Base-by-base conservation (phyloP, 441 rosid genomes). In the Eruca vesicaria region DNA sequence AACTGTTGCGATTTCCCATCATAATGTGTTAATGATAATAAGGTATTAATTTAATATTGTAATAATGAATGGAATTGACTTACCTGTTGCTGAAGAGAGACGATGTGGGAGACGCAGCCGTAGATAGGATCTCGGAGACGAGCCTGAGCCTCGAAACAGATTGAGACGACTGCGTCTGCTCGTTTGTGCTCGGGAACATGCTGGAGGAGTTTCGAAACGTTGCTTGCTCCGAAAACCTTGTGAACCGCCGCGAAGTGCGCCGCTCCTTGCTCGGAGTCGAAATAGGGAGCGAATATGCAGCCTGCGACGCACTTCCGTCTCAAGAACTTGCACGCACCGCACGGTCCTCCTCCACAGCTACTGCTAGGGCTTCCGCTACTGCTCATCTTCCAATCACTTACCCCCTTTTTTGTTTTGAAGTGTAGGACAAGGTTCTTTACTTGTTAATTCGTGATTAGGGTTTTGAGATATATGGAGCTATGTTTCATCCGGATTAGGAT, bases 1-100 rank as follows among this genome's bases (percentile, higher is more conserved):
- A 68, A 75, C 63, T 48, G 68, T 36, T 75, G 63, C 69, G n/a
- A 52, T 55, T 69, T 53, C 35, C 33, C 63, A 75, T 59, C 20
- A 64, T 10, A 52, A 9, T 66, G 9, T 59, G 57, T 14, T 73
- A 16, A 26, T 68, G 11, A 56, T 38, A 3, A 62, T 12, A 50
- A 8, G 18, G 9, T 36, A 29, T 6, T 35, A 62, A 19, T 35
- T 19, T 19, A 33, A 62, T 35, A n/a, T n/a, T n/a, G 9, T 33
- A 68, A 9, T 56, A 33, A 68, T 33, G 48, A 33, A 18, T n/a
- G 14, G 26, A 28, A 66, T 0, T 19, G 59, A 66, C 20, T 10
- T 74, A 94, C 99, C 98, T 92, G 99, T 72, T 92, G 98, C 64
- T 94, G 98, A 57, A 94, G 99, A 66, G 94, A 82, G 57, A 94